Evolutionary conservation across 2,329 filamentous ascomycete genomes (phyloP).

Genomic region (Claviceps quebecensis): DNA sequence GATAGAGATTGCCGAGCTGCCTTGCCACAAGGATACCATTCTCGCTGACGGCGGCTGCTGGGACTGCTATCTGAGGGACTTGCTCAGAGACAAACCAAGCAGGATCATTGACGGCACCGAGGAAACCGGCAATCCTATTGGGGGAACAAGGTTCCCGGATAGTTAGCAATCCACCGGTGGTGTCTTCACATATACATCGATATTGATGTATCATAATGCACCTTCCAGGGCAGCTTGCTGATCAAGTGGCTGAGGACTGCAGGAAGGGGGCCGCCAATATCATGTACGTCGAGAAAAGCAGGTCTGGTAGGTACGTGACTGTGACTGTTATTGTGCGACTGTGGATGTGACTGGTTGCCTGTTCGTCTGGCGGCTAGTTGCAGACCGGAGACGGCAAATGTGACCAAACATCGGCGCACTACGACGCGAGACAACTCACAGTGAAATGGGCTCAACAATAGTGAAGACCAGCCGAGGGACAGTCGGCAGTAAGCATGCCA

Average conservation of each 20-base stretch:
- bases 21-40: constrained; percentile 43
- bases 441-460: constrained; percentile 52
- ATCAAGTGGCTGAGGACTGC: neutral
- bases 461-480: constrained; percentile 55
- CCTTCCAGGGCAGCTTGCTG: neutral
- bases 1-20: constrained; percentile 58
- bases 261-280: neutral
- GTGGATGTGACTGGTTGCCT: neutral
- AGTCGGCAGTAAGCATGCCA: constrained; percentile 48
- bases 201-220: neutral
- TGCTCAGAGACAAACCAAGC: constrained; percentile 52
- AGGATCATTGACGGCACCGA: constrained; percentile 40
- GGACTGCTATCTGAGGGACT: constrained; percentile 26
- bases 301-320: neutral
- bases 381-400: constrained; percentile 3
- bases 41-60: constrained; percentile 22
- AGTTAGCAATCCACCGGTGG: constrained; percentile 7
- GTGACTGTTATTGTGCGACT: neutral
- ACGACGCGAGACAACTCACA: constrained; percentile 32
- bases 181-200: neutral
- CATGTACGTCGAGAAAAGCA: neutral
- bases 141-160: neutral
- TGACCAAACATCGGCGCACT: neutral
- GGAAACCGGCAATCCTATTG: constrained; percentile 42
- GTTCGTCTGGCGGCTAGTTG: neutral